Base-by-base conservation (phyloP, 306 rosid species). In the Alnus glutinosa region DNA sequence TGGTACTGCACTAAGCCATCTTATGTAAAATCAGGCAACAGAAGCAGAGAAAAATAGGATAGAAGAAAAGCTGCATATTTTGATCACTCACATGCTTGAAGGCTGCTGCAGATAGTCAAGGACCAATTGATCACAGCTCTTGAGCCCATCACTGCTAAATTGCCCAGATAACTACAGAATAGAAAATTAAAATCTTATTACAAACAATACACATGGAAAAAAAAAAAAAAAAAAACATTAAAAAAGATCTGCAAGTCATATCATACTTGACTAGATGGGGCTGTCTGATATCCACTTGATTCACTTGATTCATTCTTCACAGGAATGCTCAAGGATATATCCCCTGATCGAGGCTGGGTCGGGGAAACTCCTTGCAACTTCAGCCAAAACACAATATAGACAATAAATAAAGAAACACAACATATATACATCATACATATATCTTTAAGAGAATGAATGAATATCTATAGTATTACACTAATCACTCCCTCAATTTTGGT, bases 91-190 rank as follows among this genome's bases (percentile, higher is more conserved):
- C 99, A 82, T 82, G 90, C 86, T 87, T 49, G 96, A 89, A 77
- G 93, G 97, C 83, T 90, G 94, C 73, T 87, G 84, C 78, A 96
- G 86, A 84, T 91, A 93, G 67, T 93, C 96, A 5, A 90, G 77
- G 70, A 96, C 89, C 85, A 91, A 79, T 73, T 96, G 90, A 84
- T 88, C 91, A 75, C 84, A 79, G 72, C 87, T 86, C 87, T 89
- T 89, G 50, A 80, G 83, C 44, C 86, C 99, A 89, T 90, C 94
- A 70, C 75, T 66, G 61, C 89, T 86, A 74, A 77, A 76, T 75
- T 87, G 91, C 61, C 87, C 88, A 74, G 90, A 83, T 51, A 62
- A 77, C 99, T 96, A 82, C 79, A 86, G 72, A 11, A 81, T 51
- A 30, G 28, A 71, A 70, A 76, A 78, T 77, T 59, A 44, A 44